phyloP scores from a whole-genome alignment of 2,329 filamentous ascomycete species.

The Daldinia sp. region DNA sequence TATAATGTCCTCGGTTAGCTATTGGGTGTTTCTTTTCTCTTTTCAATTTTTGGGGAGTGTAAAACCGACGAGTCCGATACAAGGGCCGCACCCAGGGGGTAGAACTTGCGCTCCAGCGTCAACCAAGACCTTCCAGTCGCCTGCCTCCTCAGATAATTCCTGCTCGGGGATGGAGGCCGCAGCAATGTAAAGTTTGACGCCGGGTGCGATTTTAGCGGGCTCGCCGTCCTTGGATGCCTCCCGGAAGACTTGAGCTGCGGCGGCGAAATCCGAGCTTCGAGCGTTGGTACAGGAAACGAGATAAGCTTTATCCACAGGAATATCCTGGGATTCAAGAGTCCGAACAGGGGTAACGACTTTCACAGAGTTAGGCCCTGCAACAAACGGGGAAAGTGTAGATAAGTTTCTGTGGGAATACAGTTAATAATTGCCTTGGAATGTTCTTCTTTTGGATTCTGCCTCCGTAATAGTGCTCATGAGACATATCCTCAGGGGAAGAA shows the following conservation, averaged over 20 bases:
- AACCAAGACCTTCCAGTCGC: constrained; percentile 86
- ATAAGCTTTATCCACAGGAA: constrained; percentile 86
- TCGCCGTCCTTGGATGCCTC: constrained; percentile 70
- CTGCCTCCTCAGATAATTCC: constrained; percentile 78
- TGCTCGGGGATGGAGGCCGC: constrained; percentile 87
- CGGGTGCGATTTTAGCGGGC: constrained; percentile 60
- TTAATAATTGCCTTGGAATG: too few relatives aligned
- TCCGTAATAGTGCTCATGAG: too few relatives aligned
- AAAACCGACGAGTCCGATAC: constrained; percentile 77
- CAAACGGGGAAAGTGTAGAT: constrained; percentile 83
- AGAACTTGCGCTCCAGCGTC: constrained; percentile 81
- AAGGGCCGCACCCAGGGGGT: constrained; percentile 82
- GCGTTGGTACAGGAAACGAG: constrained; percentile 92
- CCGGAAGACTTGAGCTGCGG: constrained; percentile 86
- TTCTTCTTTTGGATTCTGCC: too few relatives aligned
- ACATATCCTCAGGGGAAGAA: too few relatives aligned
- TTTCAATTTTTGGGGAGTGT: too few relatives aligned
- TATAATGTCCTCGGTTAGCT: too few relatives aligned
- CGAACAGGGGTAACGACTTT: constrained; percentile 84
- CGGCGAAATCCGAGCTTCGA: constrained; percentile 81
- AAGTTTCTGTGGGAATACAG: constrained; percentile 63
- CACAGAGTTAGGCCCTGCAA: constrained; percentile 90
- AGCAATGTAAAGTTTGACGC: constrained; percentile 89
- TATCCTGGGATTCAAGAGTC: constrained; percentile 78
- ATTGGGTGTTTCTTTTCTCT: too few relatives aligned